phyloP scores from a whole-genome alignment of 345 rosid genomes.

The Schrenkiella parvula region DNA sequence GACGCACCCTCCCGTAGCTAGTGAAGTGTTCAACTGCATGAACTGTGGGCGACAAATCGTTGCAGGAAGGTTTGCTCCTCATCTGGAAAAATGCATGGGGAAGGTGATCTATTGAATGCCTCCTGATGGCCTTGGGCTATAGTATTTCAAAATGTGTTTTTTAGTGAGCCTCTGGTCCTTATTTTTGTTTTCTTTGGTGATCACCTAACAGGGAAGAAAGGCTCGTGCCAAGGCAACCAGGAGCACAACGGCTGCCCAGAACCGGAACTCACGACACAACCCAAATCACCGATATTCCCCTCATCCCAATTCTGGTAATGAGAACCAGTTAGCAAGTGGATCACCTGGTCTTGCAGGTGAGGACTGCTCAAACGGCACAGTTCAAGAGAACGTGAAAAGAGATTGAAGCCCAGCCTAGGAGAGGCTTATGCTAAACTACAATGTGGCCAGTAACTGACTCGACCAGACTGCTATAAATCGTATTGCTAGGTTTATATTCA shows the following conservation, averaged over 20 bases:
- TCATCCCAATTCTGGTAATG: slow-evolving; percentile 46
- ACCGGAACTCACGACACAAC: slow-evolving; percentile 58
- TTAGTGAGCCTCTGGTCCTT: background rate
- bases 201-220: slow-evolving; percentile 71
- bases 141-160: background rate
- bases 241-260: slow-evolving; percentile 77
- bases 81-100: slow-evolving; percentile 98
- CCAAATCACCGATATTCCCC: slow-evolving; percentile 50
- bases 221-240: slow-evolving; percentile 71
- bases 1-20: slow-evolving; percentile 78
- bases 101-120: slow-evolving; percentile 49
- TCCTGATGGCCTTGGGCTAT: background rate
- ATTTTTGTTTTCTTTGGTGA: slow-evolving; percentile 3
- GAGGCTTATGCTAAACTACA: slow-evolving; percentile 6
- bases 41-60: slow-evolving; percentile 78
- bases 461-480: slow-evolving; percentile 9
- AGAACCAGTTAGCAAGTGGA: slow-evolving; percentile 55
- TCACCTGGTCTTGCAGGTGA: slow-evolving; percentile 51
- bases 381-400: slow-evolving; percentile 34
- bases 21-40: slow-evolving; percentile 85
- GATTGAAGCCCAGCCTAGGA: slow-evolving; percentile 12
- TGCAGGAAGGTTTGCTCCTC: slow-evolving; percentile 98
- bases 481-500: slow-evolving; percentile 8
- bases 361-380: slow-evolving; percentile 52
- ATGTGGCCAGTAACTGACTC: slow-evolving; percentile 5